Conservation (phyloP, 441 rosid species). For the Populus tomentosa region DNA sequence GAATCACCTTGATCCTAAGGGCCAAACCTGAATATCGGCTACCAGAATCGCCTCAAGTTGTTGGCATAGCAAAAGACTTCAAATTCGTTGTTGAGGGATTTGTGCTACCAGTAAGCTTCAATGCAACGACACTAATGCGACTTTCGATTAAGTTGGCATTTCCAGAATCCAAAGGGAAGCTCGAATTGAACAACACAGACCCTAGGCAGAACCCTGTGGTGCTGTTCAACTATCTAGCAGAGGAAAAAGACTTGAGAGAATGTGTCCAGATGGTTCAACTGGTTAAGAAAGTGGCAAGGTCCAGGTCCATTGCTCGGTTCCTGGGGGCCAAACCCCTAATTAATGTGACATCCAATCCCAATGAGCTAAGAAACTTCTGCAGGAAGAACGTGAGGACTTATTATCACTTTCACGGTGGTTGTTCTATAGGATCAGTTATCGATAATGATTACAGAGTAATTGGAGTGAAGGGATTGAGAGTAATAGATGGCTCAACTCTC, state of each 20-base stretch:
- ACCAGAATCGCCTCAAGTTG: constrained; percentile 29
- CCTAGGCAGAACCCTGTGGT: constrained; percentile 64
- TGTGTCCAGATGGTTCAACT: constrained; percentile 54
- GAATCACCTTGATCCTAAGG: too few species aligned
- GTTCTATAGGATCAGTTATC: constrained; percentile 58
- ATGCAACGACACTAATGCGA: constrained; percentile 39
- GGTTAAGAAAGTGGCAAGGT: constrained; percentile 48
- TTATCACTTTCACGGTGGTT: constrained; percentile 71
- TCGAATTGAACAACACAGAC: constrained; percentile 38
- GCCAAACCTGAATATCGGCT: too few species aligned
- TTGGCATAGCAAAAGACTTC: constrained; percentile 52
- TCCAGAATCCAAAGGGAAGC: constrained; percentile 62
- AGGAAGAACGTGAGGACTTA: constrained; percentile 56
- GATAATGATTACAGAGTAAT: constrained; percentile 44
- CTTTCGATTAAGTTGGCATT: constrained; percentile 35
- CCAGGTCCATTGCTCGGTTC: constrained; percentile 43
- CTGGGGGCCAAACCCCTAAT: constrained; percentile 31
- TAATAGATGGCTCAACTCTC: constrained; percentile 64
- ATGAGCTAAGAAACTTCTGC: constrained; percentile 47
- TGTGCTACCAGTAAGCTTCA: constrained; percentile 45
- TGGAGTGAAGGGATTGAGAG: constrained; percentile 48
- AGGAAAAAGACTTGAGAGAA: constrained; percentile 44
- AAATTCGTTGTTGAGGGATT: constrained; percentile 47
- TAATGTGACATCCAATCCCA: constrained; percentile 18
- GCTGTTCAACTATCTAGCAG: constrained; percentile 54